phyloP scores from a whole-genome alignment of 768 basidiomycete species.

The Lactarius vividus region DNA sequence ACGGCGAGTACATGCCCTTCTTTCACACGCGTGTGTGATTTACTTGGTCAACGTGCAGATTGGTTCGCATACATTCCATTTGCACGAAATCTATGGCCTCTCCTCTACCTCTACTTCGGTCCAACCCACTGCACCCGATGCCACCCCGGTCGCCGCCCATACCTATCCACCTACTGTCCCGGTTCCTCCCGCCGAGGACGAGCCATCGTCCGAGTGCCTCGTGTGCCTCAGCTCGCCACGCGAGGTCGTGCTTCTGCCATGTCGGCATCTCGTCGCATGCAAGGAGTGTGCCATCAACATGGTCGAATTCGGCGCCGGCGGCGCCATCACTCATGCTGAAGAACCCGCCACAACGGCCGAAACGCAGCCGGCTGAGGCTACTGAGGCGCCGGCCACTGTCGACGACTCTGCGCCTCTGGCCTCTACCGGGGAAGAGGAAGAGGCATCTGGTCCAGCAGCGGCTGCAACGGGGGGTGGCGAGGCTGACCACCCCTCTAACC shows the following conservation, averaged over 20 bases:
- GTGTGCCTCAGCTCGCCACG: constrained; percentile 85
- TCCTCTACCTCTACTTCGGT: constrained; percentile 49
- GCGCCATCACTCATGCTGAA: constrained; percentile 65
- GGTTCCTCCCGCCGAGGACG: constrained; percentile 50
- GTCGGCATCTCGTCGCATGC: constrained; percentile 92
- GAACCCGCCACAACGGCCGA: constrained; percentile 37
- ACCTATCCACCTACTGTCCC: constrained; percentile 47
- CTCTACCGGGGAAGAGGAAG: constrained; percentile 25
- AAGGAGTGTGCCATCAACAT: constrained; percentile 95
- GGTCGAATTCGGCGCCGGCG: constrained; percentile 96
- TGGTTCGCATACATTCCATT: constrained; percentile 88
- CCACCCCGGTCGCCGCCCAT: constrained; percentile 43
- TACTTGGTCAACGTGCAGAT: constrained; percentile 49
- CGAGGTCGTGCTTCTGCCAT: constrained; percentile 91
- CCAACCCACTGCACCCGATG: constrained; percentile 36
- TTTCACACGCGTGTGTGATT: constrained; percentile 6
- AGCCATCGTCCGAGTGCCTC: constrained; percentile 85
- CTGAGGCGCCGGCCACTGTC: constrained; percentile 26
- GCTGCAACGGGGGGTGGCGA: neutral
- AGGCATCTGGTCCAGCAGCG: neutral
- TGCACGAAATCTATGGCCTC: constrained; percentile 94
- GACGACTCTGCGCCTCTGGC: constrained; percentile 28
- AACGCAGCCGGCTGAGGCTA: constrained; percentile 32
- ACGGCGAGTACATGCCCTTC: constrained; percentile 46
- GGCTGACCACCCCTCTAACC: neutral